Evolutionary conservation across 2,329 filamentous ascomycete genomes (phyloP), one percentile per base, ranked within the genome.

Genomic region (Pestalotiopsis sp.): DNA sequence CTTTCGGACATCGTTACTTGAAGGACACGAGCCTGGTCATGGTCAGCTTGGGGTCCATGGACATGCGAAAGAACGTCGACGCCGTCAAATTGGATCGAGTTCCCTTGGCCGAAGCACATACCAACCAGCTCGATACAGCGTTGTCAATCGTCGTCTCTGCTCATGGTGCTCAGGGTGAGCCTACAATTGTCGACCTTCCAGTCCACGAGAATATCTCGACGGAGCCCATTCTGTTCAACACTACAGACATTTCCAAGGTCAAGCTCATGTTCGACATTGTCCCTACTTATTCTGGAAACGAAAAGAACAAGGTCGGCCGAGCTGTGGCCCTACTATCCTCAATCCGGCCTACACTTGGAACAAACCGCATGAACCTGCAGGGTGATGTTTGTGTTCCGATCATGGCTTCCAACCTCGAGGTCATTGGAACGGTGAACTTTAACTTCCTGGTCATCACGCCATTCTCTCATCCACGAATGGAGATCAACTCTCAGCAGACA

Each of bases 371-470:
- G 84, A 95, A 92, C 67, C 84, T 99, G 9, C 94, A 98, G 79
- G 95, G 95, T 23, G 96, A 98, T 76, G 89, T 97, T 49, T 95
- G 92, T 69, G 92, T 99, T 11, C 96, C 96, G 0, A 96, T 99
- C 71, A 87, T 98, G 76, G 93, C 93, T 39, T 91, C 91, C 45
- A 93, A 88, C 69, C 83, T 98, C 41, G 95, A 98, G 70, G 91
- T 98, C 11, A 98, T 99, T 73, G 97, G 96, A 17, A 90, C 92
- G 0, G 93, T 99, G 73, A 97, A 97, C 75, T 99, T 99, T 85
- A 98, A 98, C 80, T 98, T 98, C 78, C 83, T 97, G 39, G 89
- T 98, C 76, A 94, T 99, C 74, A 98, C 94, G 0, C 95, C 96
- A 0, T 99, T 99, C 81, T 88, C 90, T 20, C 96, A 98, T 78